Percentiles rank a stretch among this genome's conserved stretches.
These are phyloP conservation scores for Astrephomene gubernaculifera DNA, from an alignment of 139 green algal species.

Conservation along the genomic window DNA sequence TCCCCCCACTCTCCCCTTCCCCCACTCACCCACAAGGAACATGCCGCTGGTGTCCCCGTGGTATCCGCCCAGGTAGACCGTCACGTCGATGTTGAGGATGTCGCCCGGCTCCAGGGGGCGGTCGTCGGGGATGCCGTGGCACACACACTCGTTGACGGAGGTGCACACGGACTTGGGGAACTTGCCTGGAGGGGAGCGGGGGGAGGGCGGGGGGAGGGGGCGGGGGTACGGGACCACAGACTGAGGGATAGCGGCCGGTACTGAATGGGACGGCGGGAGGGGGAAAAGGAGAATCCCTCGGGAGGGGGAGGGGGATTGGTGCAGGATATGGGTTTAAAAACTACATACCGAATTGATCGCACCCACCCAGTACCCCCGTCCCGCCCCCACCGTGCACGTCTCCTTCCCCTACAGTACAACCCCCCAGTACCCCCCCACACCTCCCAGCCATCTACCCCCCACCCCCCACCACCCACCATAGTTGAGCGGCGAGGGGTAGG, in stretches of 20 bases:
- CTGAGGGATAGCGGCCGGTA: not conserved
- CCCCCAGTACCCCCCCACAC: not conserved
- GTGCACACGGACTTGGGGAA: constrained; percentile 99
- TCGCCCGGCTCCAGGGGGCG: constrained; percentile 79
- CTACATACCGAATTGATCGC: too few relatives aligned
- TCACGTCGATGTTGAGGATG: constrained; percentile 99
- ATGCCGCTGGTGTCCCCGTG: constrained; percentile 95
- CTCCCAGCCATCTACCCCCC: not conserved
- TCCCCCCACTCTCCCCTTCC: not conserved
- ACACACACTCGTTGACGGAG: constrained; percentile 97
- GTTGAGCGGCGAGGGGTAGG: constrained; percentile 93
- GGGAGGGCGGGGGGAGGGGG: not conserved
- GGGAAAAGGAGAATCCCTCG: not conserved
- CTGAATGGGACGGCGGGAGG: not conserved
- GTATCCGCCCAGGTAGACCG: constrained; percentile 95
- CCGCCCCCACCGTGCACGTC: too few relatives aligned
- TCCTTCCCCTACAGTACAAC: not conserved
- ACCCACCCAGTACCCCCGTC: too few relatives aligned
- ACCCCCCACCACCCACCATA: constrained; percentile 35
- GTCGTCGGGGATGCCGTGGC: constrained; percentile 88
- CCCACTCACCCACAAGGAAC: constrained; percentile 63
- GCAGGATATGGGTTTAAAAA: too few relatives aligned
- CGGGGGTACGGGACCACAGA: not conserved
- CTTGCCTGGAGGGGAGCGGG: constrained; percentile 50
- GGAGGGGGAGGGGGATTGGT: not conserved